Conservation (phyloP, 2,329 filamentous ascomycete species). For the Sclerotinia trifoliorum region DNA sequence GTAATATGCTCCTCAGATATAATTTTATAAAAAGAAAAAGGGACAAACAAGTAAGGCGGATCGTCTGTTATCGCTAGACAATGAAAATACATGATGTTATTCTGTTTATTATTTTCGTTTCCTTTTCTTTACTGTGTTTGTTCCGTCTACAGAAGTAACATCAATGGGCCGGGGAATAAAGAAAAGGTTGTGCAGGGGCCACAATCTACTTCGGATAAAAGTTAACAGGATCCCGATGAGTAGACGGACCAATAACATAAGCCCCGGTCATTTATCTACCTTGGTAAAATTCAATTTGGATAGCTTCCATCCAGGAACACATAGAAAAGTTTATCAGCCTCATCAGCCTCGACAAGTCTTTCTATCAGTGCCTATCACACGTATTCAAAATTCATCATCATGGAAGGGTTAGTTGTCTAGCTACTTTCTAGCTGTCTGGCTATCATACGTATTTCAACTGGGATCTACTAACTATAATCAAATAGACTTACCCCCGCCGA, state of each 20-base stretch:
- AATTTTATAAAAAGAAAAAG: background rate
- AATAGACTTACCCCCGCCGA: constrained; percentile 53
- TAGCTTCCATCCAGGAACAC: constrained; percentile 11
- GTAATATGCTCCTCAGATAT: too few species aligned
- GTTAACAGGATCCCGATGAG: background rate
- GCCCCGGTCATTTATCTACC: constrained; percentile 8
- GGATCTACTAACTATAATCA: constrained; percentile 24
- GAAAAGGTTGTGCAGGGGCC: background rate
- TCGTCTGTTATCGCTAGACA: background rate
- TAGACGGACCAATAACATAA: constrained; percentile 13
- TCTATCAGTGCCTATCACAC: background rate
- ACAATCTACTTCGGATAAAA: constrained; percentile 10
- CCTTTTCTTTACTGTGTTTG: too few species aligned
- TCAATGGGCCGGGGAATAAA: background rate
- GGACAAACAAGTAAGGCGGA: too few species aligned
- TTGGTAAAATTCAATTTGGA: constrained; percentile 19
- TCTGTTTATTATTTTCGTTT: background rate
- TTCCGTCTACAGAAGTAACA: background rate
- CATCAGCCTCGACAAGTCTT: constrained; percentile 21
- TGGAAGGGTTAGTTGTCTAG: constrained; percentile 38
- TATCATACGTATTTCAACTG: background rate
- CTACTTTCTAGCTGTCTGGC: background rate
- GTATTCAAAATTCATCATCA: constrained; percentile 21
- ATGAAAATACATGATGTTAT: background rate
- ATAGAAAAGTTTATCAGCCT: constrained; percentile 20